Conservation (phyloP, 2,329 filamentous ascomycete genomes). For the Lachnellula subtilissima region DNA sequence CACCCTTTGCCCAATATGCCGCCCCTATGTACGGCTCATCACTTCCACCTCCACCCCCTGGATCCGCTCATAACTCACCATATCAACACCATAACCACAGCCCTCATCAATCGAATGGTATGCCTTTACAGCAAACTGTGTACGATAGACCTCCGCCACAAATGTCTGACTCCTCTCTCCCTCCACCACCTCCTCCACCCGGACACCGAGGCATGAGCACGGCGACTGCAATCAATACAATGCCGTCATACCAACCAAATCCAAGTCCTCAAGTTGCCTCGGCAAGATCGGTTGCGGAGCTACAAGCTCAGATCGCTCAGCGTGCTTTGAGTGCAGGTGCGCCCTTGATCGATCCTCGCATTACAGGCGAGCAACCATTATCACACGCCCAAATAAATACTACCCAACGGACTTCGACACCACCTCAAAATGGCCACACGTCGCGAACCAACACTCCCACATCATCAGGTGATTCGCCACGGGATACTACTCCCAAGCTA, state of each 20-base stretch:
- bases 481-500: conserved; percentile 14
- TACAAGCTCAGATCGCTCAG: conserved; percentile 27
- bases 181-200: conserved; percentile 27
- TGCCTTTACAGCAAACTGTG: conserved; percentile 19
- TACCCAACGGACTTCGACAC: conserved; percentile 16
- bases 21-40: conserved; percentile 31
- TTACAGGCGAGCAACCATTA: conserved; percentile 11
- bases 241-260: conserved; percentile 31
- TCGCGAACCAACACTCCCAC: conserved; percentile 20
- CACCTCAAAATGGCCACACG: conserved; percentile 17
- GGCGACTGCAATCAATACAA: conserved; percentile 22
- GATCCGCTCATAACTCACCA: conserved; percentile 27
- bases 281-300: conserved; percentile 31
- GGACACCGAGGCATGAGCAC: conserved; percentile 25
- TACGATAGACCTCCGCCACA: conserved; percentile 33
- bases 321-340: conserved; percentile 26
- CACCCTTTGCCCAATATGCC: conserved; percentile 43
- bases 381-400: conserved; percentile 19
- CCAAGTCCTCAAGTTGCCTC: conserved; percentile 38
- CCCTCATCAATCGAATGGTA: conserved; percentile 21
- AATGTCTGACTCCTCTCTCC: conserved; percentile 32
- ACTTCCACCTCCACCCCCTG: conserved; percentile 34
- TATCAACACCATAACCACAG: conserved; percentile 29
- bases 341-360: conserved; percentile 26
- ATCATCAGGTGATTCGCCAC: conserved; percentile 15